These are phyloP conservation scores for Craspedostauros australis DNA, from an alignment of 108 stramenopile genomes.

Conservation along the genomic window DNA sequence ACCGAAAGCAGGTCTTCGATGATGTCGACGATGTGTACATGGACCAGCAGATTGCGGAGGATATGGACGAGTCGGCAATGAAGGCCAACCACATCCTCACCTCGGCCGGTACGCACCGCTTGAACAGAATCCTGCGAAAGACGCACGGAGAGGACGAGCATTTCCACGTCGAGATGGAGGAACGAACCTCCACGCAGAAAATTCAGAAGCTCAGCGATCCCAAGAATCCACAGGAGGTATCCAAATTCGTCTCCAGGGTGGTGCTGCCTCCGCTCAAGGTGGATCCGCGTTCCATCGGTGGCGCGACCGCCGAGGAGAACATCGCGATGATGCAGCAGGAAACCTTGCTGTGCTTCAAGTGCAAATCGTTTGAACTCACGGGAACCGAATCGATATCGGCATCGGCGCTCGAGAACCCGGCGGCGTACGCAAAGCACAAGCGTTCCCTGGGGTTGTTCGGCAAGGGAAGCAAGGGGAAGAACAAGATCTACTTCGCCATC, in stretches of 20 bases:
- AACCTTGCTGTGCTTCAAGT: slow-evolving; percentile 30
- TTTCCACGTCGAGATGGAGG: slow-evolving; percentile 13
- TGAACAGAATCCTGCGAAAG: slow-evolving; percentile 60
- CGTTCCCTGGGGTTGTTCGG: slow-evolving; percentile 39
- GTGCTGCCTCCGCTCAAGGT: slow-evolving; percentile 45
- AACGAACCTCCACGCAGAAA: slow-evolving; percentile 14
- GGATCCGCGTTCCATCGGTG: slow-evolving; percentile 45
- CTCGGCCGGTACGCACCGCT: slow-evolving; percentile 62
- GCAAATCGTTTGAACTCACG: slow-evolving; percentile 39
- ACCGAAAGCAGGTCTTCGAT: slow-evolving; percentile 5
- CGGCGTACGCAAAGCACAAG: slow-evolving; percentile 46
- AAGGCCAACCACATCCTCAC: slow-evolving; percentile 49
- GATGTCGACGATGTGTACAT: slow-evolving; percentile 10
- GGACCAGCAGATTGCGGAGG: slow-evolving; percentile 1
- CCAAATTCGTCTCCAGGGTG: slow-evolving; percentile 28
- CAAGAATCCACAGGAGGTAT: slow-evolving; percentile 27
- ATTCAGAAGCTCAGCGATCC: slow-evolving; percentile 35
- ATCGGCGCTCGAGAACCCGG: slow-evolving; percentile 39
- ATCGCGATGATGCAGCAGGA: slow-evolving; percentile 40
- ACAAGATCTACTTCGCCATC: slow-evolving; percentile 67
- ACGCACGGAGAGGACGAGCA: slow-evolving; percentile 26
- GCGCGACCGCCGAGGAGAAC: slow-evolving; percentile 20
- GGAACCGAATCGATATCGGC: slow-evolving; percentile 32
- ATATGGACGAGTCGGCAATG: slow-evolving; percentile 29
- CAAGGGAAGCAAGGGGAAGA: slow-evolving; percentile 45